Evolutionary conservation across 2,329 filamentous ascomycete genomes (phyloP).

Genomic region (Parastagonospora avenae): DNA sequence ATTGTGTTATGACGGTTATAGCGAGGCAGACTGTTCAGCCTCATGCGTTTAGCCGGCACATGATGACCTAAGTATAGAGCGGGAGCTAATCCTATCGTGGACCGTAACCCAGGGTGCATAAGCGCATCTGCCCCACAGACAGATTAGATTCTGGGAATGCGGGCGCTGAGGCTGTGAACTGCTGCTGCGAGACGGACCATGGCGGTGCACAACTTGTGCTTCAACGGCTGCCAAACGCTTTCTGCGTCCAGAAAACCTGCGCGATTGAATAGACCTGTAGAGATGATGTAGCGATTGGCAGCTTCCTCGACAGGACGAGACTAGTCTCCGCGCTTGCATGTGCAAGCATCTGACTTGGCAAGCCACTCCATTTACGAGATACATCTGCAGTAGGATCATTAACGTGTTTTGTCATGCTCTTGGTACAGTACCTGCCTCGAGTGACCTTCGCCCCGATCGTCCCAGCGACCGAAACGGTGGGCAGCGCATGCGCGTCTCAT

Average conservation of each 20-base stretch:
- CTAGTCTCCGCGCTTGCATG: too few species aligned
- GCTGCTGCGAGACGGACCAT: neutral
- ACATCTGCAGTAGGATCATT: slow-evolving; percentile 16
- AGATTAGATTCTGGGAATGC: slow-evolving; percentile 8
- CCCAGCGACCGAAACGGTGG: slow-evolving; percentile 4
- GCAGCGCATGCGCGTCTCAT: neutral
- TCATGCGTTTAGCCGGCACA: slow-evolving; percentile 7
- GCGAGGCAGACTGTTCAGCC: slow-evolving; percentile 24
- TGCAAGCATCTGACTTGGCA: too few species aligned
- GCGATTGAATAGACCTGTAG: too few species aligned
- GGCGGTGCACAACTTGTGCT: neutral
- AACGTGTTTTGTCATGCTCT: neutral
- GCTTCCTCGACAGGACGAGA: too few species aligned
- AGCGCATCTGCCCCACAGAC: slow-evolving; percentile 10
- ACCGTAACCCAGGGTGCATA: neutral
- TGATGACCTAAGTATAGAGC: slow-evolving; percentile 18
- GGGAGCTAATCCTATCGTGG: slow-evolving; percentile 10
- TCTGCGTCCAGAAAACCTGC: too few species aligned
- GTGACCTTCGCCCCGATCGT: slow-evolving; percentile 1
- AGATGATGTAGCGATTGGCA: too few species aligned
- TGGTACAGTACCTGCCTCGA: slow-evolving; percentile 3
- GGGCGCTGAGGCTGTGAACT: slow-evolving; percentile 6
- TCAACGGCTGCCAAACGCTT: too few species aligned
- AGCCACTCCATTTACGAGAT: too few species aligned
- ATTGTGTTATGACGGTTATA: slow-evolving; percentile 14